Evolutionary conservation across 768 basidiomycete genomes (phyloP).

Genomic region (Mycena capillaripes): DNA sequence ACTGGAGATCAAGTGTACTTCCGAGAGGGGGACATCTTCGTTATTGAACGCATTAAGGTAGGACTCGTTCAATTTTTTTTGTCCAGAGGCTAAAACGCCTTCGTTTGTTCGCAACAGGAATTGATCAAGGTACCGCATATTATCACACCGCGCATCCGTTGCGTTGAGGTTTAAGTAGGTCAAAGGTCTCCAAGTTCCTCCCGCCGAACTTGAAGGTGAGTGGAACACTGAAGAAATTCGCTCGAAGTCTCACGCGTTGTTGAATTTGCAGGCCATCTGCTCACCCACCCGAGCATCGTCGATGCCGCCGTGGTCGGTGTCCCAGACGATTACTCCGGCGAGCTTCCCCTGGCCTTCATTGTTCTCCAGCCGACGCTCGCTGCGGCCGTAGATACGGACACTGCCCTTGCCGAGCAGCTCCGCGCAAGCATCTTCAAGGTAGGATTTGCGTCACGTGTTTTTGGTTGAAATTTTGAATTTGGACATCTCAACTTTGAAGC

Average conservation of each 20-base stretch:
- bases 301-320: slow-evolving; percentile 47
- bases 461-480: slow-evolving; percentile 4
- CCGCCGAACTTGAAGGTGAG: slow-evolving; percentile 46
- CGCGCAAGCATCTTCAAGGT: slow-evolving; percentile 27
- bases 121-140: slow-evolving; percentile 17
- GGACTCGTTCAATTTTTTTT: no score
- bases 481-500: slow-evolving; percentile 37
- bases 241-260: not conserved
- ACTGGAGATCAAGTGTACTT: slow-evolving; percentile 67
- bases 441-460: not conserved
- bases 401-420: not conserved
- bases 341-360: slow-evolving; percentile 49
- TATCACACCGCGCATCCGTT: not conserved
- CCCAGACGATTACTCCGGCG: slow-evolving; percentile 45
- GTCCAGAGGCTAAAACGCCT: no score
- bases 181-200: slow-evolving; percentile 49
- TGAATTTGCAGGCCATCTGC: slow-evolving; percentile 34
- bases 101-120: slow-evolving; percentile 10
- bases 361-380: slow-evolving; percentile 45
- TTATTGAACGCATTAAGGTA: slow-evolving; percentile 66
- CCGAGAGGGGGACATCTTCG: slow-evolving; percentile 60
- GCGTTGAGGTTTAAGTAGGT: not conserved
- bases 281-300: slow-evolving; percentile 42
- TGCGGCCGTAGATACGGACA: slow-evolving; percentile 32
- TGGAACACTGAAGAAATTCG: not conserved